Evolutionary conservation across 2,329 filamentous ascomycete genomes (phyloP).

Genomic region (Fusarium foetens): DNA sequence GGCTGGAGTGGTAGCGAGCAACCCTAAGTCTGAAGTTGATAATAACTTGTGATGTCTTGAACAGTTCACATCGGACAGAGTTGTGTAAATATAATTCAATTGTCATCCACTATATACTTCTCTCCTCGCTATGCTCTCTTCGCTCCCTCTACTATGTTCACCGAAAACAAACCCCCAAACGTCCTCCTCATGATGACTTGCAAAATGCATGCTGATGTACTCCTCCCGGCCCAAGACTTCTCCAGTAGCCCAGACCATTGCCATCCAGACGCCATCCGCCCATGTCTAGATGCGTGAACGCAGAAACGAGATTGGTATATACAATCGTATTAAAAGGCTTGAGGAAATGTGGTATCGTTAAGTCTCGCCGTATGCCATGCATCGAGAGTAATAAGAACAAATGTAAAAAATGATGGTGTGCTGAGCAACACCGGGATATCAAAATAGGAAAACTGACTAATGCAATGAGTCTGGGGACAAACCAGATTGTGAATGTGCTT

Average conservation of each 20-base stretch:
- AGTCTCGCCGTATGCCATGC: constrained; percentile 7
- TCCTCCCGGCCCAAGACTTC: constrained; percentile 10
- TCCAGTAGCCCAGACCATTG: constrained; percentile 1
- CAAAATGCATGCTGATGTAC: constrained; percentile 17
- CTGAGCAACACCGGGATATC: constrained; percentile 40
- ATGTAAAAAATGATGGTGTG: constrained; percentile 22
- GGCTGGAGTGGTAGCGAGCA: not conserved
- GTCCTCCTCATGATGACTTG: not conserved
- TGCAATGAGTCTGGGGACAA: constrained; percentile 5
- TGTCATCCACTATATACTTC: constrained; percentile 13
- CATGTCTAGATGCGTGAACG: constrained; percentile 41
- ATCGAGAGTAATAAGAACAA: constrained; percentile 15
- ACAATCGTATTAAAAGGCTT: constrained; percentile 16
- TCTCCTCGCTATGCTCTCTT: not conserved
- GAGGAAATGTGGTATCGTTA: constrained; percentile 36
- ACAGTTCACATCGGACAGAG: not conserved
- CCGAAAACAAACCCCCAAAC: not conserved
- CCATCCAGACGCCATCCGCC: constrained; percentile 37
- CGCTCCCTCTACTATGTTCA: not conserved
- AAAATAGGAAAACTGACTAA: constrained; percentile 21
- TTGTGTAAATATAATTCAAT: not conserved
- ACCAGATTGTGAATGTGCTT: constrained; percentile 8
- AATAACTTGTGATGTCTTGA: not conserved
- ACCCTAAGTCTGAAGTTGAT: not conserved
- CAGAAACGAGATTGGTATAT: constrained; percentile 29